These are phyloP conservation scores for Candida sithepensis DNA, from an alignment of 805 yeast genomes.

Conservation along the genomic window DNA sequence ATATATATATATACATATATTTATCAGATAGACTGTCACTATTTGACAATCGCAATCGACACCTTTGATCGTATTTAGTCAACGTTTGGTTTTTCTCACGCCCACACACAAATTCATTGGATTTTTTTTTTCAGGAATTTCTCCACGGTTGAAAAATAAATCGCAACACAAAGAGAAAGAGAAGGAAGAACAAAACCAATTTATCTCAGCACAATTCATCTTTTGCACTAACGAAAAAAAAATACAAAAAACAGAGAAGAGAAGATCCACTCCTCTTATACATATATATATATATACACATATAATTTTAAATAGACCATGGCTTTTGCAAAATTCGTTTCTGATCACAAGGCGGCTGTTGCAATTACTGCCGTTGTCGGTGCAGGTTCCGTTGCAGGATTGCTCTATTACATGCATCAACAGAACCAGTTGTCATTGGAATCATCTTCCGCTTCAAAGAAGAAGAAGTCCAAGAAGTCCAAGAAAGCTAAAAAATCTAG, in stretches of 20 bases:
- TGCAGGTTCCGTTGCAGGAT: constrained; percentile 45
- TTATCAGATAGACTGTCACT: no score
- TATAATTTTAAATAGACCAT: neutral
- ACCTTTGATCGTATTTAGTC: no score
- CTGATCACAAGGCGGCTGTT: constrained; percentile 47
- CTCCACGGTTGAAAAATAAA: neutral
- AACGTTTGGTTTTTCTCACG: no score
- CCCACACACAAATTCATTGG: no score
- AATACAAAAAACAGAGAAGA: neutral
- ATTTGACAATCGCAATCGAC: no score
- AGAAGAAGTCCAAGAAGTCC: constrained; percentile 35
- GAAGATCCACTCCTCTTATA: neutral
- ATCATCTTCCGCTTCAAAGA: constrained; percentile 10
- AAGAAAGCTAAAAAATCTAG: constrained; percentile 42
- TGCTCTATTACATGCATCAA: constrained; percentile 39
- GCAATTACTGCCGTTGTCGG: constrained; percentile 49
- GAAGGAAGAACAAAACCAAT: no score
- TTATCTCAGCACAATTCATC: no score
- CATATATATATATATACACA: no score
- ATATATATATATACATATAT: no score
- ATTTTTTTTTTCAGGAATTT: neutral
- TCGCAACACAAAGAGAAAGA: no score
- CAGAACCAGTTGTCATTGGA: constrained; percentile 12
- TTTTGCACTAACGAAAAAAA: no score
- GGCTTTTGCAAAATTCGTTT: constrained; percentile 36